Evolutionary conservation across 805 yeast genomes (phyloP).

Genomic region (Nakazawaea molendinolei): DNA sequence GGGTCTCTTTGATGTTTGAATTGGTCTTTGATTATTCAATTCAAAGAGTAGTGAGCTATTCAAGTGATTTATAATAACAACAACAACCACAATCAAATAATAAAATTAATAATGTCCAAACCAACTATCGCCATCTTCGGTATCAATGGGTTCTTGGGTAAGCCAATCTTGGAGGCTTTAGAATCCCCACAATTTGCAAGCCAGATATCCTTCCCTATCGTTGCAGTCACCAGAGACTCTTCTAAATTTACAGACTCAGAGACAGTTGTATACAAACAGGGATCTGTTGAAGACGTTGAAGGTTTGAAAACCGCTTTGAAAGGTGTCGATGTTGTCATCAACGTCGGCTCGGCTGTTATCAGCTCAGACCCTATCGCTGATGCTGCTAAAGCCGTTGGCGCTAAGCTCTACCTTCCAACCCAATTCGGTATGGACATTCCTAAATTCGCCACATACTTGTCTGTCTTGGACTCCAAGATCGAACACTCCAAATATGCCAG

Average conservation of each 20-base stretch:
- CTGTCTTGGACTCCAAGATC: constrained; percentile 29
- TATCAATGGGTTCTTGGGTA: constrained; percentile 44
- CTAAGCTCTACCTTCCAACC: constrained; percentile 50
- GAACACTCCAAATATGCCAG: constrained; percentile 33
- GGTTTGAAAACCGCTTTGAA: constrained; percentile 30
- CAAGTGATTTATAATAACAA: too few species aligned
- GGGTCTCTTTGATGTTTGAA: too few species aligned
- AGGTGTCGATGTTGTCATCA: constrained; percentile 46
- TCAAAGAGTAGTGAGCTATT: too few species aligned
- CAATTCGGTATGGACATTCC: constrained; percentile 49
- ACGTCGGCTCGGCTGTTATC: constrained; percentile 31
- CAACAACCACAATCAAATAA: too few species aligned
- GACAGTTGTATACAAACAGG: constrained; percentile 32
- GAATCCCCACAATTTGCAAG: constrained; percentile 33
- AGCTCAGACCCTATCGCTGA: constrained; percentile 28
- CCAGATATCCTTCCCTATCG: constrained; percentile 41
- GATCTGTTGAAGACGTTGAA: constrained; percentile 22
- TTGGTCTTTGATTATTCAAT: too few species aligned
- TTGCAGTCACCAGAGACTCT: constrained; percentile 41
- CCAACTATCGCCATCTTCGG: constrained; percentile 57
- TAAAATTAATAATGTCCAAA: too few species aligned
- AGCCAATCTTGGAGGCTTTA: constrained; percentile 39
- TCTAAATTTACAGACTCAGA: constrained; percentile 27
- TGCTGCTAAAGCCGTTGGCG: constrained; percentile 34
- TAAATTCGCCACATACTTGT: constrained; percentile 22